These are phyloP conservation scores for Capronia coronata DNA, from an alignment of 2,329 filamentous ascomycete genomes.

Conservation along the genomic window DNA sequence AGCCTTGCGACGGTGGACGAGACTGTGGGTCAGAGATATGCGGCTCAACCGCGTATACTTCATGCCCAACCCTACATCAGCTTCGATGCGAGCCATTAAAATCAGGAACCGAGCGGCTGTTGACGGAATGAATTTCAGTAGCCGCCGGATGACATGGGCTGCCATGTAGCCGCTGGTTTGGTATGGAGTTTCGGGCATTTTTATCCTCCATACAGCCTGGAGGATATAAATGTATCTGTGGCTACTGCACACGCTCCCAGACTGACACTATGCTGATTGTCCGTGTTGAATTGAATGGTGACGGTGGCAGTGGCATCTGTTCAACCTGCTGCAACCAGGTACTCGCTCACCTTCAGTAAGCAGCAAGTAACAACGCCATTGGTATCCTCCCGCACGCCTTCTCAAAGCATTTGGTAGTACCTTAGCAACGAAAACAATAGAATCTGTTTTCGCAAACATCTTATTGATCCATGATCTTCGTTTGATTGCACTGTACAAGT, in stretches of 20 bases:
- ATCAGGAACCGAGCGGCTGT: constrained; percentile 13
- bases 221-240: constrained; percentile 5
- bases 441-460: too few relatives aligned
- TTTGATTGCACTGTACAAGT: too few relatives aligned
- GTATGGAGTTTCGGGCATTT: constrained; percentile 4
- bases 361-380: too few relatives aligned
- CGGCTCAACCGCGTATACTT: constrained; percentile 17
- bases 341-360: too few relatives aligned
- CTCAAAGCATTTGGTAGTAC: too few relatives aligned
- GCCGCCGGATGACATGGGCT: constrained; percentile 17
- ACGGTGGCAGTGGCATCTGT: too few relatives aligned
- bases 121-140: constrained; percentile 20
- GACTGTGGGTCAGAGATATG: constrained; percentile 6
- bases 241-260: constrained; percentile 10
- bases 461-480: too few relatives aligned
- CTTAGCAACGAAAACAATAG: too few relatives aligned
- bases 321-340: too few relatives aligned
- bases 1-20: constrained; percentile 11
- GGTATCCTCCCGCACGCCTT: too few relatives aligned
- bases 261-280: not conserved
- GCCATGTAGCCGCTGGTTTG: not conserved
- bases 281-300: not conserved
- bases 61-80: constrained; percentile 7
- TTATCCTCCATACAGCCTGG: constrained; percentile 1
- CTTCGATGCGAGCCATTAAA: constrained; percentile 10